Evolutionary conservation across 1,139 yeast genomes (phyloP), one percentile per base, ranked within the genome.

Genomic region (Candida glucosophila): DNA sequence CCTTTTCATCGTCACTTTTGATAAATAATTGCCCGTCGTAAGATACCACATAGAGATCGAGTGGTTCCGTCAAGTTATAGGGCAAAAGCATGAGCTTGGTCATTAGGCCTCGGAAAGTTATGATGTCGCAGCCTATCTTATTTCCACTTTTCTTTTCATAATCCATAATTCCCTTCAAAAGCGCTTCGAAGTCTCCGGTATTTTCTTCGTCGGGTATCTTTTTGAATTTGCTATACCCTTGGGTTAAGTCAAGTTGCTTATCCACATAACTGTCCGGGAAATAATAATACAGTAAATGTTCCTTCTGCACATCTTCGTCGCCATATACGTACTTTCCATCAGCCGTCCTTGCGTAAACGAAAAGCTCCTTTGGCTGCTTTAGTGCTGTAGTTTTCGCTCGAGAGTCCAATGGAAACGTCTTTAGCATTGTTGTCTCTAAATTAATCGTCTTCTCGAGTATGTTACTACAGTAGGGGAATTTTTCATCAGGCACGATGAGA

Each of bases 1-100:
- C 67, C 10, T 55, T 44, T 14, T 53, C 61, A 22, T 58, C 61
- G 41, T 79, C 81, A 27, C 68, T 67, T 39, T 77, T 81, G 23
- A 90, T 73, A 47, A 86, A 83, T n/a, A 90, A 51, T 42, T 85
- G 95, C 0, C 90, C 94, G 47, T 88, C 95, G 48, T 69, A 61
- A 3, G 57, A 52, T 12, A 85, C 69, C 6, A 82, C 53, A 35
- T 82, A 74, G 29, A 81, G 55, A 34, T 73, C 74, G 11, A 86
- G 52, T n/a, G 70, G 67, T 30, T 80, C 80, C 20, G 58, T 52
- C 17, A 50, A 40, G 28, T 67, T 65, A 40, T 68, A 75, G 0
- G 86, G 86, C 18, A 80, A 52, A 3, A 74, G 58, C 51, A 85
- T 55, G 14, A 85, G 46, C 36, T 67, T 71, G 22, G 88, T 67